phyloP scores from a whole-genome alignment of 768 basidiomycete genomes.

The Trametes punicea region DNA sequence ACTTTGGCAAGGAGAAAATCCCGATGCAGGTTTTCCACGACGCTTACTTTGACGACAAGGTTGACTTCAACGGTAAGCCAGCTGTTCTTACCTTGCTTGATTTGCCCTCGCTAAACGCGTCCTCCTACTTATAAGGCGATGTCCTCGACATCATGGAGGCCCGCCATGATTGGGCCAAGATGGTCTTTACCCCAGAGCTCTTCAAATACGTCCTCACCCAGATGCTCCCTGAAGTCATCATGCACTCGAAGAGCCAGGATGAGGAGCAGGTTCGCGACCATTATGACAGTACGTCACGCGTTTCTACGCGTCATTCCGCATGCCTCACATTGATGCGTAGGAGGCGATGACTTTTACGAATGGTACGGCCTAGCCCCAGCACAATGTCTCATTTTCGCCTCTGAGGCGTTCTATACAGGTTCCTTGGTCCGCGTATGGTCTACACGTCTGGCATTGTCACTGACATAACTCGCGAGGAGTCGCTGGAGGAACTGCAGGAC shows the following conservation, averaged over 20 bases:
- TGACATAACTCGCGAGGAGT: constrained; percentile 67
- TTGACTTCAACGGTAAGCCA: constrained; percentile 86
- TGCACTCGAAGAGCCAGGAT: constrained; percentile 89
- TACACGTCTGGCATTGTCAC: constrained; percentile 92
- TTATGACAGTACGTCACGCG: constrained; percentile 73
- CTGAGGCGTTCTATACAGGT: constrained; percentile 44
- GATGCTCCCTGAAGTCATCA: constrained; percentile 89
- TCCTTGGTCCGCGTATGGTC: constrained; percentile 94
- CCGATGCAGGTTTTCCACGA: constrained; percentile 98
- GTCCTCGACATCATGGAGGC: constrained; percentile 91
- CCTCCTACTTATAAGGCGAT: constrained; percentile 58
- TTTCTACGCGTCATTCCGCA: constrained; percentile 10
- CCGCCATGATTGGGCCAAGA: constrained; percentile 93
- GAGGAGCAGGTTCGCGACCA: constrained; percentile 94
- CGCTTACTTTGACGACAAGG: constrained; percentile 93
- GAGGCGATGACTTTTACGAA: constrained; percentile 93
- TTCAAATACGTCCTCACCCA: constrained; percentile 91
- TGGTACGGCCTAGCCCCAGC: constrained; percentile 47
- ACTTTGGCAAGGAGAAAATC: constrained; percentile 85
- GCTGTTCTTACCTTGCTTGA: constrained; percentile 1
- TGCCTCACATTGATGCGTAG: constrained; percentile 33
- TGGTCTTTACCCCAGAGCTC: constrained; percentile 85
- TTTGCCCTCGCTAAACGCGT: constrained; percentile 7
- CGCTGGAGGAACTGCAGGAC: constrained; percentile 93
- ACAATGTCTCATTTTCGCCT: neutral